A percentile compares a stretch with the other conserved stretches of the same genome.
These are phyloP conservation scores for Plantago coronopus DNA, from an alignment of 305 asterid species.

Conservation along the genomic window DNA sequence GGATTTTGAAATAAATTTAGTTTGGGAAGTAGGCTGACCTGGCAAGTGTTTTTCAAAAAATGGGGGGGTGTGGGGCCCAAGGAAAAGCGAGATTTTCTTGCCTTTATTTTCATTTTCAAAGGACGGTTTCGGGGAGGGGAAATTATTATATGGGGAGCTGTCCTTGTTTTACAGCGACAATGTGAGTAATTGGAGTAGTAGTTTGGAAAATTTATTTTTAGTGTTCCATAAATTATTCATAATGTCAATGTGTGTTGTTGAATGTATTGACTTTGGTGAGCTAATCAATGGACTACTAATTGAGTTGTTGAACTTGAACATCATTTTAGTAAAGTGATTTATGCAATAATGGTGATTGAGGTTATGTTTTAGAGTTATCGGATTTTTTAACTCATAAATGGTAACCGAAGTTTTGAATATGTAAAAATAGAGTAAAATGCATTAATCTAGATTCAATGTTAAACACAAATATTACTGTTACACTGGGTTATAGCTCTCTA, in stretches of 20 bases:
- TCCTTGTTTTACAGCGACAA: not conserved
- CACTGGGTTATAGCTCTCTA: too few species aligned
- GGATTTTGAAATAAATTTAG: constrained; percentile 39
- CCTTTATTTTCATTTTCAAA: constrained; percentile 1
- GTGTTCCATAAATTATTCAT: not conserved
- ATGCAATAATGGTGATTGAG: not conserved
- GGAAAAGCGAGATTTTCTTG: not conserved
- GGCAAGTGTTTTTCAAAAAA: constrained; percentile 31
- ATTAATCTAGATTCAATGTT: too few species aligned
- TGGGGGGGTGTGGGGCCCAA: constrained; percentile 41
- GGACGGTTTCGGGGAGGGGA: constrained; percentile 1
- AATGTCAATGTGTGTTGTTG: constrained; percentile 12
- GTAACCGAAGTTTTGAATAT: too few species aligned
- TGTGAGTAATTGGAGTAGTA: not conserved
- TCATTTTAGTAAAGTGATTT: too few species aligned
- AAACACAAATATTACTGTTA: too few species aligned
- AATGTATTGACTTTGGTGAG: constrained; percentile 3
- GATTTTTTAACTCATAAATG: too few species aligned
- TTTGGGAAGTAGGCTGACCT: constrained; percentile 41
- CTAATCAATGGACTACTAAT: not conserved
- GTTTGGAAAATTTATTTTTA: not conserved
- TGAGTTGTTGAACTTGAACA: not conserved
- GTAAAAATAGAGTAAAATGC: too few species aligned
- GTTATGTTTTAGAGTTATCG: too few species aligned
- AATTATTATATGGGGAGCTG: not conserved